Evolutionary conservation across 805 yeast genomes (phyloP).

Genomic region (Ogataea trehalophila): DNA sequence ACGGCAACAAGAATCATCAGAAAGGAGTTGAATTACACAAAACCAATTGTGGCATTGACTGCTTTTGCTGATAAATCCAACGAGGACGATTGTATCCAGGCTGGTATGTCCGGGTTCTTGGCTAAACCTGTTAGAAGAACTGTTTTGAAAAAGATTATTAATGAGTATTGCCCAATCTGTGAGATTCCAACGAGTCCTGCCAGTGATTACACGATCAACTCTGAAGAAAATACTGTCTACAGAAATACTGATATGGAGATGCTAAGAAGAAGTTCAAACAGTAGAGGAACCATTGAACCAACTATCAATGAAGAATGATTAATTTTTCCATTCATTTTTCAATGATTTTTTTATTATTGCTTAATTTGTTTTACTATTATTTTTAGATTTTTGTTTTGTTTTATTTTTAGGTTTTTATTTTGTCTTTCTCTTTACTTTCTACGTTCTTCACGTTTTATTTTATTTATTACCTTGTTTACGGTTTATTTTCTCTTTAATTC

Average conservation of each 20-base stretch:
- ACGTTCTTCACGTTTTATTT: background rate
- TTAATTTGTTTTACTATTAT: background rate
- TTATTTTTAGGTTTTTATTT: background rate
- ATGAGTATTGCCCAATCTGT: slow-evolving; percentile 35
- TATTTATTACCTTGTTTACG: background rate
- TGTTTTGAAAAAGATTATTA: slow-evolving; percentile 54
- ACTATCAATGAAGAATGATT: slow-evolving; percentile 13
- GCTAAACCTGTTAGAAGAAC: slow-evolving; percentile 82
- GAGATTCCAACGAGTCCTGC: background rate
- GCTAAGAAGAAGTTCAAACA: background rate
- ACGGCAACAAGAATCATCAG: slow-evolving; percentile 76
- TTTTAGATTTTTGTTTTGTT: background rate
- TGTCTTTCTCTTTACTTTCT: background rate
- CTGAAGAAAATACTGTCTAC: background rate
- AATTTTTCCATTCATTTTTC: background rate
- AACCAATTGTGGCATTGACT: slow-evolving; percentile 89
- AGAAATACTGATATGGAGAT: background rate
- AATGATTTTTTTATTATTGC: background rate
- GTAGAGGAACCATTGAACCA: slow-evolving; percentile 4
- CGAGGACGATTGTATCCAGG: slow-evolving; percentile 74
- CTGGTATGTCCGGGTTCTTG: slow-evolving; percentile 92
- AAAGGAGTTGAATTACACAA: slow-evolving; percentile 48
- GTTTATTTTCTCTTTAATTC: background rate
- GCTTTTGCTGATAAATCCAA: slow-evolving; percentile 94
- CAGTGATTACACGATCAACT: background rate